Evolutionary conservation across 768 basidiomycete genomes (phyloP), one percentile per base, ranked within the genome.

Genomic region (Trametopsis cervina): DNA sequence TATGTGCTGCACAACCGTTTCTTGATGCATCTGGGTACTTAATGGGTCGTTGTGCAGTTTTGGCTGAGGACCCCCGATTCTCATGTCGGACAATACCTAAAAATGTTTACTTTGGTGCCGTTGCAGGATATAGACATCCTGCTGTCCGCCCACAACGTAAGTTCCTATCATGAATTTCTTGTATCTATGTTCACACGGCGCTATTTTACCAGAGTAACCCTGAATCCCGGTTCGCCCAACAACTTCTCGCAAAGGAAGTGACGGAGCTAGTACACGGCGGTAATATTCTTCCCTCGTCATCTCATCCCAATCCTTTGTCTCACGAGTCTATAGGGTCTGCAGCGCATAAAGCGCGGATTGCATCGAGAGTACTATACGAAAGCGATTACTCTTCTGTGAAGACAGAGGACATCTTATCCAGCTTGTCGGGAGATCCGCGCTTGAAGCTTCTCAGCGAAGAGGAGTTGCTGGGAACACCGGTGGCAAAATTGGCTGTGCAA

Each of bases 51-150:
- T 24, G 25, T 12, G 11, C 54, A 99, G 95, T 98, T 95, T 69
- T 98, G 96, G 70, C 63, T 95, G 37, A 80, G 84, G 56, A 80
- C 83, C 6, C 64, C 81, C 0, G 94, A 98, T 57, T 76, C 75
- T 11, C 89, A 93, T 57, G 85, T 93, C 3, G 80, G 78, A 47
- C 77, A 72, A 54, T 89, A 90, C 60, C 71, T 98, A 23, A 84
- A 78, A 54, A 67, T 93, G 54, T 89, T 98, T 55, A 94, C 92
- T 2, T 72, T 96, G 36, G 67, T 94, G 24, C 68, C 84, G 0
- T 56, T 76, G 11, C 63, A 74, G 13, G 64, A 77, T 49, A 82
- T 96, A 39, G 63, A 74, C 1, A 66, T 70, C 1, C 60, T 85
- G 4, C 66, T 92, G 61, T 56, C 66, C 9, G 63, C 68, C 2